Evolutionary conservation across 179 eudicot genomes (phyloP), one percentile per base, ranked within the genome.

Genomic region (Camellia oleifera): DNA sequence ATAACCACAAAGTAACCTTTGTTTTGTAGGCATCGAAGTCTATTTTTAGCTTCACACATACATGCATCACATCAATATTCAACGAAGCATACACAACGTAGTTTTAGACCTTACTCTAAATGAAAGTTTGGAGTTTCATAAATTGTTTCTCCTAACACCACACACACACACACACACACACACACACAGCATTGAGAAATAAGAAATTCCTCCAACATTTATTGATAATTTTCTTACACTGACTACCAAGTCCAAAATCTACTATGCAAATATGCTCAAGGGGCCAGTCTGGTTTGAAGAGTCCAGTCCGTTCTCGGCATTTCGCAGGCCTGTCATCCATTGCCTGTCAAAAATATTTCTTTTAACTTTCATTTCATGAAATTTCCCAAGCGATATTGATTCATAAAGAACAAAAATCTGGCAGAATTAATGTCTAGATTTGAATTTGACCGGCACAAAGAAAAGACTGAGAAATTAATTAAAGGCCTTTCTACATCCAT

Each of bases 201-300:
- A 11, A 72, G 68, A 60, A 60, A 75, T 20, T 46, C 14, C 15
- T 20, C 18, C 5, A 63, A 23, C 5, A 50, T 15, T 45, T 57
- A 77, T 64, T 63, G 42, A 20, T 23, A 32, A 45, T 74, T 67
- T 64, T 10, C 46, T 69, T 56, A 57, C 3, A 20, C 32, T 14
- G 32, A 44, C 60, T 48, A 9, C 44, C 62, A 50, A 64, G 70
- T 68, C 15, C 64, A 50, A 14, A 13, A 44, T 20, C 14, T 74
- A 60, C 75, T 79, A 87, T 0, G 87, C 87, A 78, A 87, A 84
- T 80, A 84, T 82, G 89, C 85, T 82, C 84, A 84, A 53, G 10
- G 85, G 87, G 13, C 89, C 82, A 0, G 82, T 61, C 85, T 83
- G 86, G 79, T 80, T 87, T 44, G 87, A 87, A 50, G 89, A 84